Base-by-base conservation (phyloP, 495 filamentous ascomycete species). In the Tricharina praecox region DNA sequence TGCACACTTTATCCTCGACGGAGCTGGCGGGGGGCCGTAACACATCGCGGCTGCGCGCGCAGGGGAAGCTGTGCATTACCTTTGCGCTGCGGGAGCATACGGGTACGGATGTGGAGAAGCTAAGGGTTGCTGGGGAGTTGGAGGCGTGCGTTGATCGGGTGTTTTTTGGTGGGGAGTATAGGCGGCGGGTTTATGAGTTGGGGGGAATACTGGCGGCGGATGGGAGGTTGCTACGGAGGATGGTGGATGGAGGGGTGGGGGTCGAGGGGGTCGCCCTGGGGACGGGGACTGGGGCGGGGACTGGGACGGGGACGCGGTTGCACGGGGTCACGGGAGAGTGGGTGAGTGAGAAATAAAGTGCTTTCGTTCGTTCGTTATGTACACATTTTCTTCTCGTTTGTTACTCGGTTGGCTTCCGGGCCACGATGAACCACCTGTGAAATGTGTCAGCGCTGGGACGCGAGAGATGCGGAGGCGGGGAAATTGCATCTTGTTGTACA, bases 391-490 rank as follows among this genome's bases (percentile, higher is more conserved):
- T 32, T 7, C 28, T 32, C 7, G 7, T 32, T n/a, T n/a, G n/a
- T n/a, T n/a, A n/a, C n/a, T n/a, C n/a, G n/a, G n/a, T n/a, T n/a
- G 40, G 40, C 26, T 43, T 43, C 40, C 40, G 24, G 1, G 40
- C 40, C 13, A 43, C 11, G 26, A 43, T 13, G 20, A 43, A 43
- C 24, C 26, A 23, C 24, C 40, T 43, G 20, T 11, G 1, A 1
- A 3, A 1, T 23, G 11, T n/a, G n/a, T 4, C 23, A 11, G 13
- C 24, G 20, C 18, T 18, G 7, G 16, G 13, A 19, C 20, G 13
- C 3, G 3, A 7, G 2, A 50, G 20, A 18, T n/a, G n/a, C n/a
- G n/a, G n/a, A n/a, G n/a, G n/a, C 18, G n/a, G n/a, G n/a, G n/a
- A n/a, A n/a, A n/a, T n/a, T n/a, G n/a, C n/a, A n/a, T n/a, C n/a